Evolutionary conservation across 2,329 filamentous ascomycete species (phyloP).

Genomic region (Karstenula rhodostoma): DNA sequence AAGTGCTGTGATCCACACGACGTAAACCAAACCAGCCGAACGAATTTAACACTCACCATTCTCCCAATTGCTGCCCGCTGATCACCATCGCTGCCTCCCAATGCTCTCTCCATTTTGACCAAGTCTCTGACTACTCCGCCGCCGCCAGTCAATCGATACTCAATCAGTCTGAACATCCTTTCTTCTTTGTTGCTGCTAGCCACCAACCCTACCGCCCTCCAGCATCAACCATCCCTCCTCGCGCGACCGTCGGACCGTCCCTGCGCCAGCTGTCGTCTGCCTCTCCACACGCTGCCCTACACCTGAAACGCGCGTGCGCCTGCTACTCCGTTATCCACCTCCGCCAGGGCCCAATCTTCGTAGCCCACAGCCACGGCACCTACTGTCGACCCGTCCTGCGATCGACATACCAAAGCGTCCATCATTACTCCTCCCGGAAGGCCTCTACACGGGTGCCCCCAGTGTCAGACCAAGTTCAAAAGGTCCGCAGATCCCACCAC

Average conservation of each 20-base stretch:
- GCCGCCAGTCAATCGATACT: conserved; percentile 41
- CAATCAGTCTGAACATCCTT: conserved; percentile 45
- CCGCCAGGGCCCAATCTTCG: conserved; percentile 44
- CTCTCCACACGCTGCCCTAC: conserved; percentile 44
- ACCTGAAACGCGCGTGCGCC: conserved; percentile 51
- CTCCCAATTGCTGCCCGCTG: conserved; percentile 43
- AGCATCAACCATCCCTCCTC: conserved; percentile 29
- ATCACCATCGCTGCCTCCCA: conserved; percentile 43
- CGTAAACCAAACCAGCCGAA: conserved; percentile 42
- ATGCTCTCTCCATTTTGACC: conserved; percentile 41
- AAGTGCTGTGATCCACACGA: conserved; percentile 44
- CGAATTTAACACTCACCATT: conserved; percentile 45
- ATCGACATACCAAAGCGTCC: conserved; percentile 48
- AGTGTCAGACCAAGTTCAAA: conserved; percentile 51
- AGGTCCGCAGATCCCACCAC: conserved; percentile 59
- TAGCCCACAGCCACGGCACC: conserved; percentile 48
- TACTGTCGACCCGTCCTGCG: conserved; percentile 43
- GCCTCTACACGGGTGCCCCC: conserved; percentile 43
- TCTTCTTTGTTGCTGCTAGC: conserved; percentile 45
- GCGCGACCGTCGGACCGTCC: conserved; percentile 30
- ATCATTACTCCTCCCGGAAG: conserved; percentile 48
- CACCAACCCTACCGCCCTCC: conserved; percentile 30
- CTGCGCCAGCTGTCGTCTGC: conserved; percentile 35
- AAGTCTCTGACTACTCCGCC: conserved; percentile 33
- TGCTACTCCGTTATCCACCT: conserved; percentile 44